These are phyloP conservation scores for Ajuga reptans DNA, from an alignment of 305 asterid species.

Conservation along the genomic window DNA sequence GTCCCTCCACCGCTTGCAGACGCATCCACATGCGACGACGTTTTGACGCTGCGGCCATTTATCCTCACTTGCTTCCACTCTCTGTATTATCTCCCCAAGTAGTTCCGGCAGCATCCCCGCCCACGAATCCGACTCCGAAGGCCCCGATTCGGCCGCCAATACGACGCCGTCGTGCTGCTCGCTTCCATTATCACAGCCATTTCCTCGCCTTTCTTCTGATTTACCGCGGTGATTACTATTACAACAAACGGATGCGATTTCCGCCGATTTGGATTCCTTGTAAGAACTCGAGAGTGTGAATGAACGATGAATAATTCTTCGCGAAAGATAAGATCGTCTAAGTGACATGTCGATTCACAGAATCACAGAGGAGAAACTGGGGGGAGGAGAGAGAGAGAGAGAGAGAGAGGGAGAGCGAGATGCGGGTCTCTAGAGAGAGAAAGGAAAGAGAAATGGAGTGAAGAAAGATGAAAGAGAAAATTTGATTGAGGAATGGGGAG, in stretches of 20 bases:
- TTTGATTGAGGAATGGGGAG: constrained; percentile 6
- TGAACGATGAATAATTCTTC: constrained; percentile 60
- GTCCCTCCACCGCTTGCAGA: constrained; percentile 85
- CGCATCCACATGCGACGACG: constrained; percentile 88
- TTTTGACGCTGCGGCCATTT: constrained; percentile 76
- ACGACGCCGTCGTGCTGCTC: constrained; percentile 28
- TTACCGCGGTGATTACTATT: background rate
- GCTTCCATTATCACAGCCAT: constrained; percentile 5
- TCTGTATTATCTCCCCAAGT: constrained; percentile 55
- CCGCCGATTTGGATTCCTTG: constrained; percentile 32
- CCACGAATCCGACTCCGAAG: constrained; percentile 45
- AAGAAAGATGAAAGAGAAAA: constrained; percentile 9
- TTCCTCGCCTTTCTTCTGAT: constrained; percentile 16
- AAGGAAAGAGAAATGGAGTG: background rate
- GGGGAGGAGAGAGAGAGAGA: no score
- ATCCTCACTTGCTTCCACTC: constrained; percentile 70
- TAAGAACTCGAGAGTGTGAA: constrained; percentile 55
- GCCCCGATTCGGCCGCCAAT: constrained; percentile 22
- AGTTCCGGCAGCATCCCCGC: constrained; percentile 77
- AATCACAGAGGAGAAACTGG: background rate
- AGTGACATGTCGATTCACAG: constrained; percentile 40
- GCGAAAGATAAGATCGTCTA: constrained; percentile 56
- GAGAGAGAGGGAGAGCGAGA: constrained; percentile 3
- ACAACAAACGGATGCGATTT: constrained; percentile 15
- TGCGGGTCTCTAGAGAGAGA: constrained; percentile 19